Base-by-base conservation (phyloP, 805 yeast species). In the Yarrowia osloensis region DNA sequence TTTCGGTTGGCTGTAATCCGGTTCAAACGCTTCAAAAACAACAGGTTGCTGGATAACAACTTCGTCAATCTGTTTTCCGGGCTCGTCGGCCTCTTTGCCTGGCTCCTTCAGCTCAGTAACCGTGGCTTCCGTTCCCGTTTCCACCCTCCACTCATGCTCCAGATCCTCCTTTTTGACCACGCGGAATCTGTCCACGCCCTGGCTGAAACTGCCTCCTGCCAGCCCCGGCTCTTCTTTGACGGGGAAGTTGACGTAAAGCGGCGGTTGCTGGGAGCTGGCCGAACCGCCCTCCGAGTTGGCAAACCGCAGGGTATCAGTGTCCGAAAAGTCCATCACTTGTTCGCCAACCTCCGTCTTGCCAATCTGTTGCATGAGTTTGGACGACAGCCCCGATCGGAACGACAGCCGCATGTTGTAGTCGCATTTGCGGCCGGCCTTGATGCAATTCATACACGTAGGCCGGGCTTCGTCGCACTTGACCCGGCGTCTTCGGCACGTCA, bases 391-490 rank as follows among this genome's bases (percentile, higher is more conserved):
- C 35, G 63, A 57, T 17, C 63, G 24, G 19, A 57, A 57, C 19
- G 63, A 57, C 24, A 57, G 37, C 3, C 63, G 63, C 63, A 57
- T 57, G 37, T 57, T 57, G 63, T 39, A 57, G 37, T 57, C 63
- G 37, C 63, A 57, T 11, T 57, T 57, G 7, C 63, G 33, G 19
- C 63, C 63, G 26, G 63, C 63, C 63, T 57, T 57, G 47, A 40
- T 44, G 42, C 66, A 61, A 40, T 46, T 46, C 19, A 33, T 13
- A 46, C 66, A 61, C 22, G 44, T 75, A 2, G 96, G 96, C 65
- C 81, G 82, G 1, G 81, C 78, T 73, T 90, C 95, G 73, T 90
- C 88, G 71, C 96, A 90, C 67, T 92, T 81, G 74, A 44, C 54
- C 24, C 54, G 8, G 2, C 66, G 52, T 29, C 42, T 15, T 9